Conservation (phyloP, 352 stramenopile species). For the Phytopythium ostracodes region DNA sequence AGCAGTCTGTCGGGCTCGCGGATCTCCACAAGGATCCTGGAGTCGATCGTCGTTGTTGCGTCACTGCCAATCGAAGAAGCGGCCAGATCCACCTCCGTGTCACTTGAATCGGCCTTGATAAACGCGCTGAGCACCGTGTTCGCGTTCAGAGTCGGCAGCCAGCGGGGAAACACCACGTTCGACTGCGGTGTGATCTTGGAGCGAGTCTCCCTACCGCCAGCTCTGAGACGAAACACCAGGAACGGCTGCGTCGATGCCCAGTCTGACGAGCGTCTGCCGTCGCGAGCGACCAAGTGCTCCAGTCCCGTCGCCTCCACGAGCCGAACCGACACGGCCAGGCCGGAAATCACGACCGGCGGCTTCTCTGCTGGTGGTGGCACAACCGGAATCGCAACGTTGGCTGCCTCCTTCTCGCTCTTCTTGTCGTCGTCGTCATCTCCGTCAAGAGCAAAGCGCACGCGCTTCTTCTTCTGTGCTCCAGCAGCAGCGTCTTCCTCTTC, state of each 20-base stretch:
- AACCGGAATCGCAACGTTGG: too few species aligned
- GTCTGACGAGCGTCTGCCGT: slow-evolving; percentile 31
- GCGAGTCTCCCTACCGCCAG: slow-evolving; percentile 20
- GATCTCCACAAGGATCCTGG: slow-evolving; percentile 51
- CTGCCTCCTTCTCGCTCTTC: background rate
- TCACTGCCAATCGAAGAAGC: background rate
- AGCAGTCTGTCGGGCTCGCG: slow-evolving; percentile 65
- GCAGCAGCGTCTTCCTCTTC: slow-evolving; percentile 17
- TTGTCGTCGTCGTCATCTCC: background rate
- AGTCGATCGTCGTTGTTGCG: background rate
- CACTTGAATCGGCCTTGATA: slow-evolving; percentile 10
- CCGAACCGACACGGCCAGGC: slow-evolving; percentile 33
- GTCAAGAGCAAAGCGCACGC: slow-evolving; percentile 53
- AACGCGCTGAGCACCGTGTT: slow-evolving; percentile 35
- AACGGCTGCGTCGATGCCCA: slow-evolving; percentile 44
- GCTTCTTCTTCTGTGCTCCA: slow-evolving; percentile 41
- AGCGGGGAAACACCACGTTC: slow-evolving; percentile 55
- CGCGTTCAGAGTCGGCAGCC: slow-evolving; percentile 36
- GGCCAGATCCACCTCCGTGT: background rate
- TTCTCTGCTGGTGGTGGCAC: background rate
- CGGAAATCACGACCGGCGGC: background rate
- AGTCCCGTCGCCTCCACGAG: slow-evolving; percentile 47
- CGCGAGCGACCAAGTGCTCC: slow-evolving; percentile 46
- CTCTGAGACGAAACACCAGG: slow-evolving; percentile 38
- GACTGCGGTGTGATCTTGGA: slow-evolving; percentile 41